phyloP scores from a whole-genome alignment of 225 moss, liverwort and hornwort species.

The Sphagnum contortum region DNA sequence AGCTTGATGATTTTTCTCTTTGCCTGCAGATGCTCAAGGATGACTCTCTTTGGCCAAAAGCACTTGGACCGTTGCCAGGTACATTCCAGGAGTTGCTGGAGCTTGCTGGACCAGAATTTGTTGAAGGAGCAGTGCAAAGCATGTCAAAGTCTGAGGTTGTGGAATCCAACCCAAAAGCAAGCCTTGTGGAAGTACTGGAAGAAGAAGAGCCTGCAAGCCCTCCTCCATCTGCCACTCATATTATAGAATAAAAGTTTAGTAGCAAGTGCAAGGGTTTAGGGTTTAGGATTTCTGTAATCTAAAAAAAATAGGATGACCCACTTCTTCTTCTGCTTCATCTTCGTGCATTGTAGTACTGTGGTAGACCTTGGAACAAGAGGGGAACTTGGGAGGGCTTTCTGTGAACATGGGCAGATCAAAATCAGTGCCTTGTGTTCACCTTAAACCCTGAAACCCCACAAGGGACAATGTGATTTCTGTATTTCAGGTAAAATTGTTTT shows the following conservation, averaged over 20 bases:
- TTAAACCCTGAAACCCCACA: constrained; percentile 15
- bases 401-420: constrained; percentile 47
- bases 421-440: constrained; percentile 41
- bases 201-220: constrained; percentile 28
- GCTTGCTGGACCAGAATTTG: constrained; percentile 43
- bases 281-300: not conserved
- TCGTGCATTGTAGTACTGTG: not conserved
- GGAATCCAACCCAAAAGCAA: constrained; percentile 12
- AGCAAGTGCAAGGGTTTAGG: constrained; percentile 5
- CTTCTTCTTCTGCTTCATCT: too few species aligned
- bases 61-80: constrained; percentile 31
- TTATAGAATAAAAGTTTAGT: constrained; percentile 20
- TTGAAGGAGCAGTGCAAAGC: constrained; percentile 1
- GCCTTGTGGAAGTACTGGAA: constrained; percentile 5
- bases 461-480: too few species aligned
- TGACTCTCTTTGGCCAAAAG: constrained; percentile 51
- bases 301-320: constrained; percentile 9
- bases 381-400: constrained; percentile 36
- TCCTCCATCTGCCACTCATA: constrained; percentile 18
- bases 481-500: too few species aligned
- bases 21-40: constrained; percentile 44
- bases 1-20: not conserved
- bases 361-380: constrained; percentile 39
- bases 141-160: too few species aligned
- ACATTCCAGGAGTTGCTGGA: constrained; percentile 43